These are phyloP conservation scores for Hygrophorus russula DNA, from an alignment of 768 basidiomycete species.

Conservation along the genomic window DNA sequence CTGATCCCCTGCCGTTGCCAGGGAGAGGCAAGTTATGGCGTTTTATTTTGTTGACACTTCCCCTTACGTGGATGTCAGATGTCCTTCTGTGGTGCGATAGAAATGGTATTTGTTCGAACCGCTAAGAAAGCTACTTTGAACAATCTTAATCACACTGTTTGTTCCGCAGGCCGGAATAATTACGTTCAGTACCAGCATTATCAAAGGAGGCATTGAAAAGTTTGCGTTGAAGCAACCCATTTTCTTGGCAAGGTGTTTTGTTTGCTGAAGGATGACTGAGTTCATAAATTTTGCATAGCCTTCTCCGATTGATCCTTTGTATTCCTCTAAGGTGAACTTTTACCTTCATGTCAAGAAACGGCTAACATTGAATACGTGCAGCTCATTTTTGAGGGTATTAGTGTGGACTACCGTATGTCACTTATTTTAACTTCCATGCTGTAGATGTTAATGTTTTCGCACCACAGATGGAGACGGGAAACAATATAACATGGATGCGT, in stretches of 20 bases:
- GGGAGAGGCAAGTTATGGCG: too few relatives aligned
- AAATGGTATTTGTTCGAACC: slow-evolving; percentile 37
- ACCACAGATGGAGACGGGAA: slow-evolving; percentile 54
- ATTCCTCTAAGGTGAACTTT: slow-evolving; percentile 47
- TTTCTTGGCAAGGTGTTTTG: too few relatives aligned
- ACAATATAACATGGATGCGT: slow-evolving; percentile 74
- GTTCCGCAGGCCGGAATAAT: too few relatives aligned
- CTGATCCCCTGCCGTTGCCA: too few relatives aligned
- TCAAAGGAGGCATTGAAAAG: too few relatives aligned
- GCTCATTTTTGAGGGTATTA: too few relatives aligned
- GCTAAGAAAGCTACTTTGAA: background rate
- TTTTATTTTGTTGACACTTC: background rate
- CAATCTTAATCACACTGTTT: too few relatives aligned
- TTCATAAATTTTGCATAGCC: slow-evolving; percentile 28
- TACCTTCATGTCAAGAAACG: background rate
- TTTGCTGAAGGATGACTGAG: background rate
- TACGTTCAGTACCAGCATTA: too few relatives aligned
- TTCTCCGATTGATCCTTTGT: slow-evolving; percentile 64
- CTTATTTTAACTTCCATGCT: too few relatives aligned
- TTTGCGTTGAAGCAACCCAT: too few relatives aligned
- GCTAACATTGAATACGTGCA: too few relatives aligned
- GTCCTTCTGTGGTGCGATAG: slow-evolving; percentile 69
- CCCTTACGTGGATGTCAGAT: slow-evolving; percentile 26
- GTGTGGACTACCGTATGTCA: too few relatives aligned
- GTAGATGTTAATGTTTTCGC: background rate